Evolutionary conservation across 108 stramenopile genomes (phyloP), one percentile per base, ranked within the genome.

Genomic region (Nitzschia sp.): DNA sequence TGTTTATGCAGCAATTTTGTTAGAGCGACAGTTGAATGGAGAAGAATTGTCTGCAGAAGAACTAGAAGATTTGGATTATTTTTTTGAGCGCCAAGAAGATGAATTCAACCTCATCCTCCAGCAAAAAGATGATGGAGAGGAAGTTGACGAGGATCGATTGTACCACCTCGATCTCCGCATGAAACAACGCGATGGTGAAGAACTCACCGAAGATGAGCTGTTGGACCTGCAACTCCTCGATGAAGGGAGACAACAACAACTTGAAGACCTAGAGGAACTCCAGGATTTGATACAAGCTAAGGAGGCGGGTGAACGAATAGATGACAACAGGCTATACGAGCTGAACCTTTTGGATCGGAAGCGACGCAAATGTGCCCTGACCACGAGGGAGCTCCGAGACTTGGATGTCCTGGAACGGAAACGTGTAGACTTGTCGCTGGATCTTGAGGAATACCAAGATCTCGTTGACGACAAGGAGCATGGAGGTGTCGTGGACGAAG

Each of bases 401-500:
- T 46, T 68, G 67, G 55, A 57, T 8, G 26, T 63, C 21, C 25
- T 63, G 19, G 70, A 53, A 65, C 34, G 51, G 15, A 65, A 48
- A 12, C 50, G 44, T 19, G n/a, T 48, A 46, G 44, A 65, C 22
- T 25, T 48, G 14, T 9, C 29, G 6, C 6, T 56, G 5, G 67
- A 67, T 24, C 21, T 67, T 53, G 54, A 54, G 56, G 72, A 73
- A 17, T 65, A 51, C 42, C 41, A 10, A 8, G 64, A 73, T 12
- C 25, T 73, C n/a, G 34, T 65, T 17, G 50, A 46, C 6, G 11
- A 40, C 22, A 43, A 65, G 51, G 64, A 57, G 21, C 17, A 44
- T 37, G 72, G 72, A 5, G 55, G 65, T 24, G n/a, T 7, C 10
- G 48, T 73, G 2, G 72, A 73, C 38, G 56, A 63, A 48, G 72